These are phyloP conservation scores for Termitomyces sp. DNA, from an alignment of 1,284 basidiomycete species.

Conservation along the genomic window DNA sequence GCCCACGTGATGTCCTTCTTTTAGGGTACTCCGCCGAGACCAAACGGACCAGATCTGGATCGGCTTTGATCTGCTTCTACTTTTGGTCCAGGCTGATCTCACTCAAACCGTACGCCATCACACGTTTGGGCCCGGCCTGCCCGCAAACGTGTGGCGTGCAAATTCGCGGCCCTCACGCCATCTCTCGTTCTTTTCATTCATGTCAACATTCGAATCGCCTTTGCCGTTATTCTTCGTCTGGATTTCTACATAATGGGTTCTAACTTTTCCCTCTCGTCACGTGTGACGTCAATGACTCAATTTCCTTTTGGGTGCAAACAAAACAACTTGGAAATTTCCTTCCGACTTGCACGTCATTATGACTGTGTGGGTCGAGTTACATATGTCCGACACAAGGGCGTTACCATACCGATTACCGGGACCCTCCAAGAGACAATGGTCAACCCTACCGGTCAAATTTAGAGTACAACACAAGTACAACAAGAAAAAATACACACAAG, in stretches of 20 bases:
- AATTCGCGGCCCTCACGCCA: conserved; percentile 19
- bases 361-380: too few species aligned
- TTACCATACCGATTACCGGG: not conserved
- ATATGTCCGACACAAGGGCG: too few species aligned
- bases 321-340: too few species aligned
- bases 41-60: conserved; percentile 14
- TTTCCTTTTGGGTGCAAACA: conserved; percentile 2
- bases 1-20: conserved; percentile 19
- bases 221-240: not conserved
- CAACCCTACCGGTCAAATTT: not conserved
- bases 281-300: conserved; percentile 13
- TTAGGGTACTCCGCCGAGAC: conserved; percentile 17
- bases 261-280: conserved; percentile 6
- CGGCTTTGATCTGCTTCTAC: not conserved
- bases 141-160: conserved; percentile 25
- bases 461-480: not conserved
- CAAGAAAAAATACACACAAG: not conserved
- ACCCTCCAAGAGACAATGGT: not conserved
- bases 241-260: too few species aligned
- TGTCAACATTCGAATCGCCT: not conserved
- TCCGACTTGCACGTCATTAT: too few species aligned
- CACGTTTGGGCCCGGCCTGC: conserved; percentile 23
- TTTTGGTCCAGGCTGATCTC: conserved; percentile 13
- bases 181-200: not conserved
- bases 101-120: conserved; percentile 22